Evolutionary conservation across 2,329 filamentous ascomycete genomes (phyloP).

Genomic region (Tolypocladium inflatum): DNA sequence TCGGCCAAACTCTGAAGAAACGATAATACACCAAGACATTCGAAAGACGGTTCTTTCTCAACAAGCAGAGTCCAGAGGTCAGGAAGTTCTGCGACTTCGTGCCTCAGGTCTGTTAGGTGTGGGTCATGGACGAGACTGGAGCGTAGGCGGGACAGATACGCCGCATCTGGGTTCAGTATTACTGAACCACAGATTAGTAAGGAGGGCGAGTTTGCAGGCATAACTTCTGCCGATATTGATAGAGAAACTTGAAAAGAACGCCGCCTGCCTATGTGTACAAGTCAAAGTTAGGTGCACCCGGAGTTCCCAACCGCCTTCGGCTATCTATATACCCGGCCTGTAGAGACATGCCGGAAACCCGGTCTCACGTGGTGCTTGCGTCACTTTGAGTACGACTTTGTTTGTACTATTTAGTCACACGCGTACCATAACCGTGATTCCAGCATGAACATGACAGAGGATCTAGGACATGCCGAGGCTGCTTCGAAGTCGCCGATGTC

Average conservation of each 20-base stretch:
- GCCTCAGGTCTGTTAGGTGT: neutral
- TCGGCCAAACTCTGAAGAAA: neutral
- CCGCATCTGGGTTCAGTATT: neutral
- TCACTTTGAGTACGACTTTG: neutral
- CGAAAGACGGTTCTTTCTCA: neutral
- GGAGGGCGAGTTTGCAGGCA: neutral
- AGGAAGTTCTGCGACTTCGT: neutral
- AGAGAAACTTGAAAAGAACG: neutral
- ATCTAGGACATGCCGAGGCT: neutral
- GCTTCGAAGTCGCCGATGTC: neutral
- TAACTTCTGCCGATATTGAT: neutral
- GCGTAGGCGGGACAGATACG: neutral
- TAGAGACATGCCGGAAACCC: neutral
- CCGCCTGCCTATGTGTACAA: neutral
- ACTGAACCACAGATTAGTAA: constrained; percentile 1
- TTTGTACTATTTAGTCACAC: neutral
- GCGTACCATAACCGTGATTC: neutral
- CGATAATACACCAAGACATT: neutral
- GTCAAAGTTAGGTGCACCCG: neutral
- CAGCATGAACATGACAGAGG: neutral
- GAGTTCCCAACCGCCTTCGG: neutral
- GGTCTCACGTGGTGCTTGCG: neutral
- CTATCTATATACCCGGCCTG: neutral
- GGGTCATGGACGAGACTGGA: neutral
- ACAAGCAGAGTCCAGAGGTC: neutral